phyloP scores from a whole-genome alignment of 768 basidiomycete genomes.

The Tricholoma bakamatsutake region DNA sequence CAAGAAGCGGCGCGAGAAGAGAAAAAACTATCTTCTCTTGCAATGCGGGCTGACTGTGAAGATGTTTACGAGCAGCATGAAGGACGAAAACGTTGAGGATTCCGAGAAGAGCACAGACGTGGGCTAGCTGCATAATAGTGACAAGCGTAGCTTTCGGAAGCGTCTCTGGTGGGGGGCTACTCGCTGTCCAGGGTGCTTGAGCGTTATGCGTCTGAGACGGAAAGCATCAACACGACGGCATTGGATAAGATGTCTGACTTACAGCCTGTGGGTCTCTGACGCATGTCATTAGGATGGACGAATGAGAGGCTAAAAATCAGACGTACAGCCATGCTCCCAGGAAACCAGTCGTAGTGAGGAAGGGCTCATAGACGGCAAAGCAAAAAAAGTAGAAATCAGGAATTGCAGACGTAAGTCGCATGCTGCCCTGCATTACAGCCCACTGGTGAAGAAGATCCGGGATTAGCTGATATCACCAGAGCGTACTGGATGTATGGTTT shows the following conservation, averaged over 20 bases:
- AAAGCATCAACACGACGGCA: background rate
- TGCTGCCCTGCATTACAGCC: conserved; percentile 10
- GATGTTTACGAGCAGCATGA: conserved; percentile 52
- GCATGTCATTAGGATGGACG: conserved; percentile 3
- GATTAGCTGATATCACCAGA: background rate
- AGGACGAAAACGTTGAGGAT: conserved; percentile 65
- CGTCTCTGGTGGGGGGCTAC: conserved; percentile 37
- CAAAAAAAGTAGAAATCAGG: conserved; percentile 69
- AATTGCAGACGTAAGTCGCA: conserved; percentile 54
- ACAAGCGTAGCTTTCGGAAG: conserved; percentile 62
- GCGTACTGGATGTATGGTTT: background rate
- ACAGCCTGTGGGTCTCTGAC: conserved; percentile 58
- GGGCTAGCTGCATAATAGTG: conserved; percentile 69
- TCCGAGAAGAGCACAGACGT: conserved; percentile 72
- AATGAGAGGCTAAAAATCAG: background rate
- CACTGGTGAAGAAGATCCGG: background rate
- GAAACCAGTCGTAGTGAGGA: conserved; percentile 58
- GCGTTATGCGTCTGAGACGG: conserved; percentile 55
- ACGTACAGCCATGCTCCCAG: conserved; percentile 52
- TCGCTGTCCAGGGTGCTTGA: conserved; percentile 68
- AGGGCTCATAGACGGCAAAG: conserved; percentile 72
- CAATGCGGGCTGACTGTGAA: conserved; percentile 50
- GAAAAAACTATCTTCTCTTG: conserved; percentile 69
- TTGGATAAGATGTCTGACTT: conserved; percentile 19
- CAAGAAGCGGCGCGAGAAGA: conserved; percentile 59